Base-by-base conservation (phyloP, 176 grass and related monocot species). In the Elymus sibiricus region DNA sequence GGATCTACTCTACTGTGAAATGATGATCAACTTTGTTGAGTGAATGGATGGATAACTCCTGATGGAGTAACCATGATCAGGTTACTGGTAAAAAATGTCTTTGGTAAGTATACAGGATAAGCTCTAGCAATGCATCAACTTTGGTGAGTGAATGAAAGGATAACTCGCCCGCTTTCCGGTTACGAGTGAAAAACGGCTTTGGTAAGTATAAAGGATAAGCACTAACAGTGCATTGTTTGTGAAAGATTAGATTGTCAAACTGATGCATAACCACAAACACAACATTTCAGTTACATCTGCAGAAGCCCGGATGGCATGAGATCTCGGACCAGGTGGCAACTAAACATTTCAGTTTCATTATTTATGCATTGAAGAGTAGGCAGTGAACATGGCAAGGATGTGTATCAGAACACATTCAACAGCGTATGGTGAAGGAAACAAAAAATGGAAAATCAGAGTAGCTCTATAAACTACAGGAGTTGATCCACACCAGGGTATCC, bases 281-380 rank as follows among this genome's bases (percentile, higher is more conserved):
- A 32, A 31, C 27, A 70, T 29, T 27, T 19, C 70, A 70, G 71
- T 25, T 17, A 62, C 35, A 78, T 7, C 64, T 65, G 43, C 73
- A 29, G 7, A 25, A 42, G 2, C 78, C 63, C 29, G 6, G 9
- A 64, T 6, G 58, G 25, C 25, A 26, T 13, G 25, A 26, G 67
- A 31, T 42, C 39, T 31, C 8, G 0, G 39, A 62, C 4, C 15
- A 86, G 11, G 42, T 26, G n/a, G 63, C 49, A 62, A 42, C 40
- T 11, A 58, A 43, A 71, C 19, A 56, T 78, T 29, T 24, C 68
- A n/a, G 76, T 91, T 84, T 47, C 58, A 80, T 91, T 84, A 87
- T 91, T 87, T 47, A 87, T 47, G 22, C 14, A 11, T 79, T 25
- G 35, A 22, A 22, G 6, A 56, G 53, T 22, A 56, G 53, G 78